These are phyloP conservation scores for Grosmannia clavigera DNA, from an alignment of 2,329 filamentous ascomycete genomes.

Conservation along the genomic window DNA sequence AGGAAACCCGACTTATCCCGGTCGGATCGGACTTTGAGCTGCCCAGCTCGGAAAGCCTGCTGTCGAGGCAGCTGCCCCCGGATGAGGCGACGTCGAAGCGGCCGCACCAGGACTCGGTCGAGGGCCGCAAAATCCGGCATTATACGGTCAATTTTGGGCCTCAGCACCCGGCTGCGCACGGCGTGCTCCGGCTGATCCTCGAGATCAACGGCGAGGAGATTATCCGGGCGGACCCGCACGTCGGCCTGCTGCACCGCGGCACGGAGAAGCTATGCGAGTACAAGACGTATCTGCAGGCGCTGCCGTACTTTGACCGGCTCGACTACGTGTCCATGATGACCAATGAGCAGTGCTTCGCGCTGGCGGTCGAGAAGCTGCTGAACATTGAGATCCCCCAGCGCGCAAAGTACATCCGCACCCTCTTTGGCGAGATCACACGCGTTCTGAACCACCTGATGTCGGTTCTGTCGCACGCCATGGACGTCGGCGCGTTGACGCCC, in stretches of 20 bases:
- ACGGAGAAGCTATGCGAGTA: slow-evolving; percentile 99
- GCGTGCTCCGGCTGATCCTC: slow-evolving; percentile 92
- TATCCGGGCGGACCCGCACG: slow-evolving; percentile 89
- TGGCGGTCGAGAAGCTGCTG: slow-evolving; percentile 94
- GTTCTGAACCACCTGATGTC: slow-evolving; percentile 97
- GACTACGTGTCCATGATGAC: slow-evolving; percentile 99
- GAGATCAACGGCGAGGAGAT: slow-evolving; percentile 98
- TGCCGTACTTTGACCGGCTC: slow-evolving; percentile 96
- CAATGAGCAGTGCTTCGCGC: slow-evolving; percentile 93
- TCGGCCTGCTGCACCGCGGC: slow-evolving; percentile 88
- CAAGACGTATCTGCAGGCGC: slow-evolving; percentile 95
- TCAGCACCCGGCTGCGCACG: slow-evolving; percentile 96
- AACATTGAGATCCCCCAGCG: slow-evolving; percentile 93
- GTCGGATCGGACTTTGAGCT: slow-evolving; percentile 51
- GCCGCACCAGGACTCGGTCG: slow-evolving; percentile 34
- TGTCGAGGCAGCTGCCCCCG: slow-evolving; percentile 6
- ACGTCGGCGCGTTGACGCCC: slow-evolving; percentile 92
- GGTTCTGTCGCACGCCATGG: slow-evolving; percentile 93
- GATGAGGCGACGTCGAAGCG: slow-evolving; percentile 29
- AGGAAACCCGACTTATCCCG: slow-evolving; percentile 51
- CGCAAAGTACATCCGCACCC: slow-evolving; percentile 90
- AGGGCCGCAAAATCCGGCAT: slow-evolving; percentile 79
- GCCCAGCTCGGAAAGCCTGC: slow-evolving; percentile 29
- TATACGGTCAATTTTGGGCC: slow-evolving; percentile 99
- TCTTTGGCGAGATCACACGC: slow-evolving; percentile 93